Evolutionary conservation across 164 flowering plant species (phyloP), one percentile per base, ranked within the genome.

Genomic region (Chloranthus sessilifolius): DNA sequence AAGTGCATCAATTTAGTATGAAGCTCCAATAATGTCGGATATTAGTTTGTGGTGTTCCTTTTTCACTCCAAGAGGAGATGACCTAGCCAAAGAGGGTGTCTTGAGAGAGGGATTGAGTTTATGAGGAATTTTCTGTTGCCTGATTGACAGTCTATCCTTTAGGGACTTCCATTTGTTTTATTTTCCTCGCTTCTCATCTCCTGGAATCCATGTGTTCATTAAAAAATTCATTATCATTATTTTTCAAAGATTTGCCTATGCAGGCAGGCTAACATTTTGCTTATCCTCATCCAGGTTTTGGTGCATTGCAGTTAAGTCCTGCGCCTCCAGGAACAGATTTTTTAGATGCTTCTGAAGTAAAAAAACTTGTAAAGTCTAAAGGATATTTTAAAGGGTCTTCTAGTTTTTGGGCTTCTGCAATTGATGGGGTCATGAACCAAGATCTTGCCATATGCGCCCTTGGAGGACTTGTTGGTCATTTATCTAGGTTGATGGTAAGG

Each of bases 401-500:
- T 49, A 55, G 55, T 53, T 42, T 61, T 28, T 71, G 67, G 76
- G 65, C 63, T 65, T 29, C 47, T 50, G 70, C 63, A 20, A 60
- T 77, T 65, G 81, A 77, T 50, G 76, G 74, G 37, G 70, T 67
- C 33, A 31, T 48, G 31, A 69, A 79, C 45, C 61, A 57, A 35
- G 92, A 80, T 55, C 43, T 77, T 52, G 68, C 81, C 19, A 33
- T 78, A 25, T 60, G 67, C 69, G 95, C 99, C 47, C 83, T 94
- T 54, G 90, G 97, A 50, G 88, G 81, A 53, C 82, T 94, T 42
- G 63, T 80, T 52, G 31, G 58, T 65, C 88, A 94, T 66, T 64
- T 94, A 50, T 78, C 95, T 3, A 67, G 97, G 58, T 50, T 89
- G 58, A 86, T 70, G 99, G 97, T 92, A 64, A 58, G 74, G 45